Base-by-base conservation (phyloP, 495 filamentous ascomycete species). In the Xylaria telfairii region DNA sequence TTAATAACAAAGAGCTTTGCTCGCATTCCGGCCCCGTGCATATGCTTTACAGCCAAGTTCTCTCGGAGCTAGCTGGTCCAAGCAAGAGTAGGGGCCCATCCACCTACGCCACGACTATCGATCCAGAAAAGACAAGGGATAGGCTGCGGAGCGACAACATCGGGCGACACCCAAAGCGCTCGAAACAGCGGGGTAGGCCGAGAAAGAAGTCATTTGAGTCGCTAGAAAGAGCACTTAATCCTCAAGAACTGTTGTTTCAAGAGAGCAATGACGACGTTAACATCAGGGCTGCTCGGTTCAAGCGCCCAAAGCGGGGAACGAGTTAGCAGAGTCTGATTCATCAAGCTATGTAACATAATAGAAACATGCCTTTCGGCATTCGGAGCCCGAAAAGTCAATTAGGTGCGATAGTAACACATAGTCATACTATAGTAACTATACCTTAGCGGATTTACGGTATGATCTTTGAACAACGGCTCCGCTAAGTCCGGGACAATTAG, bases 201-300 rank as follows among this genome's bases (percentile, higher is more conserved):
- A 57, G 28, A 13, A 15, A 37, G 7, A 47, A 44, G 28, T 41
- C 61, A 28, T 17, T 26, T 13, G 47, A 41, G 47, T 46, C 51
- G 0, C 37, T 37, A 13, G 68, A 28, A 34, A 44, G 68, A 49
- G 46, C 30, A 21, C 34, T 65, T 9, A 70, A 70, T 44, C 68
- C 68, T 6, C 68, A 61, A 24, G 68, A 57, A 24, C 19, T 65
- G 13, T 5, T 70, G 42, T 70, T 70, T 30, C 49, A 30, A 32
- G 17, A 5, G 1, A 39, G 24, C 21, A 21, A 57, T n/a, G 61
- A 24, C 0, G 49, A 70, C 15, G 28, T 70, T 17, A 30, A 65
- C 24, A 70, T 65, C 21, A 63, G 68, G 42, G 49, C 61, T 28
- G 26, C 34, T 32, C 65, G 61, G 60, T 70, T 70, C 17, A 70